Conservation (phyloP, 495 filamentous ascomycete genomes). For the Lasiosphaeria miniovina region DNA sequence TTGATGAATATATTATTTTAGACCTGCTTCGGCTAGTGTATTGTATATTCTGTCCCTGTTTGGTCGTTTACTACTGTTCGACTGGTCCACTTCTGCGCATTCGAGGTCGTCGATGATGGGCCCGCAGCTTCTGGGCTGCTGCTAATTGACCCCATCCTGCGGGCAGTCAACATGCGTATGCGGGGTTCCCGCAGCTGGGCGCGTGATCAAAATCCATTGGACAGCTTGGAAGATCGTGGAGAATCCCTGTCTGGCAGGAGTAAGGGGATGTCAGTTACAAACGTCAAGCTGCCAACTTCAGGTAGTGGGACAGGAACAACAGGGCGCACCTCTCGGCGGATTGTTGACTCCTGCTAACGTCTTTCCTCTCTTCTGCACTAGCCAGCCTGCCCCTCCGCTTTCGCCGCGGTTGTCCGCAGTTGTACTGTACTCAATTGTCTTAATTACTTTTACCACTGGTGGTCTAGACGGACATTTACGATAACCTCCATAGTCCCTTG, state of each 20-base stretch:
- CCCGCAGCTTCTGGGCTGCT: neutral
- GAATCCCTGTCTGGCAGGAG: conserved; percentile 15
- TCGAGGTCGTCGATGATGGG: neutral
- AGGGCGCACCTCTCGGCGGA: neutral
- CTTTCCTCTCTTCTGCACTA: neutral
- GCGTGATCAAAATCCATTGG: conserved; percentile 19
- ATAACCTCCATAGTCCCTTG: neutral
- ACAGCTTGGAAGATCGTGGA: conserved; percentile 8
- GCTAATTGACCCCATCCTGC: neutral
- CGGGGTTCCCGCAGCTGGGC: conserved; percentile 21
- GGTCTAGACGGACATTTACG: neutral
- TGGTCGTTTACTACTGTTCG: neutral
- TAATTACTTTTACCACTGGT: neutral
- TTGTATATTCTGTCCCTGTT: neutral
- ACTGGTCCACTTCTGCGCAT: neutral
- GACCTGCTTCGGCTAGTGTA: neutral
- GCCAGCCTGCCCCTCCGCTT: neutral
- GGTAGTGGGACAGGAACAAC: neutral
- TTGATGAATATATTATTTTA: too few species aligned
- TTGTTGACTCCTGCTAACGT: neutral
- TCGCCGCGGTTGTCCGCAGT: neutral
- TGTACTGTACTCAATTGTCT: too few species aligned
- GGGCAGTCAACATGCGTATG: conserved; percentile 2
- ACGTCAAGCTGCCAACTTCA: neutral
- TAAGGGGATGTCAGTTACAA: neutral